phyloP scores from a whole-genome alignment of 495 filamentous ascomycete genomes.

The Gamarada debralockiae region DNA sequence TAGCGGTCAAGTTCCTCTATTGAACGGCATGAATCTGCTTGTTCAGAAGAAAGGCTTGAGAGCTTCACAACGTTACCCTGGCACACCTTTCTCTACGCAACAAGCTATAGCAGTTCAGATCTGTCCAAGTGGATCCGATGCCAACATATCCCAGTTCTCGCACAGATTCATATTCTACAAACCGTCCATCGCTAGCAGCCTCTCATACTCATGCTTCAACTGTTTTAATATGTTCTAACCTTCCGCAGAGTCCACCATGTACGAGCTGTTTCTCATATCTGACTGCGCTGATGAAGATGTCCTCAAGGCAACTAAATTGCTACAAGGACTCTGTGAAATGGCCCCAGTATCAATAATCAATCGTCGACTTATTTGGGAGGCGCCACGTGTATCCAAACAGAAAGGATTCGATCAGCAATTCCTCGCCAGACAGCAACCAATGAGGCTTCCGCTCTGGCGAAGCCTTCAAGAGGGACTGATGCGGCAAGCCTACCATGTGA shows the following conservation, averaged over 20 bases:
- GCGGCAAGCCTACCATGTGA: slow-evolving; percentile 21
- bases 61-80: too few species aligned
- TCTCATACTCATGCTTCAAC: too few species aligned
- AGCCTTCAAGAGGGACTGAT: slow-evolving; percentile 12
- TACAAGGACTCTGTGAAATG: slow-evolving; percentile 25
- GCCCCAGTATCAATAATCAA: slow-evolving; percentile 9
- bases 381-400: slow-evolving; percentile 7
- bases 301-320: slow-evolving; percentile 8
- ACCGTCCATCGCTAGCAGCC: too few species aligned
- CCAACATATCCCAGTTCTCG: too few species aligned
- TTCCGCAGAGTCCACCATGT: slow-evolving; percentile 8
- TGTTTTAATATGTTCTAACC: too few species aligned
- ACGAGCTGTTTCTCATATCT: slow-evolving; percentile 22
- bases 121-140: too few species aligned
- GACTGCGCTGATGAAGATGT: slow-evolving; percentile 11
- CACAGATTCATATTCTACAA: too few species aligned
- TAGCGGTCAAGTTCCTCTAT: too few species aligned
- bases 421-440: slow-evolving; percentile 6
- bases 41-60: too few species aligned
- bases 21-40: too few species aligned
- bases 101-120: too few species aligned
- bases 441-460: slow-evolving; percentile 9
- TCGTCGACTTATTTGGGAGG: slow-evolving; percentile 17
- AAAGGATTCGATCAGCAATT: slow-evolving; percentile 12
- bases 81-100: too few species aligned